Percentiles rank a stretch among this genome's conserved stretches.
Evolutionary conservation across 495 filamentous ascomycete genomes (phyloP).

Genomic region (Wilcoxina mikolae): DNA sequence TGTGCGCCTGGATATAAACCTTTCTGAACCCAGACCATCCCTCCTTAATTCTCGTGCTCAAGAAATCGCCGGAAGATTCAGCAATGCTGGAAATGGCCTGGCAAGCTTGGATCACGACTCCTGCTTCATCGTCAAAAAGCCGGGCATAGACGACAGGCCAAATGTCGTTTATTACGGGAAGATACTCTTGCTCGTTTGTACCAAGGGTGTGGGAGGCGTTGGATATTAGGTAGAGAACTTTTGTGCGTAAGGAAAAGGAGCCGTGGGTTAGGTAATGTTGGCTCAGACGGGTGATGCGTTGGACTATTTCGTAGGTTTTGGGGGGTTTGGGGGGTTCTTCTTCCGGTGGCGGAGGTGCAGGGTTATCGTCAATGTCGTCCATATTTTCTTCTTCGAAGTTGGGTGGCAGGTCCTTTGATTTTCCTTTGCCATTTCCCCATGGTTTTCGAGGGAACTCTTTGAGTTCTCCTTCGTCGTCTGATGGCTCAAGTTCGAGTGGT

Average conservation of each 20-base stretch:
- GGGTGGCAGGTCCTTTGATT: background rate
- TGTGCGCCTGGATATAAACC: slow-evolving; percentile 24
- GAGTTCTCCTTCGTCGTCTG: slow-evolving; percentile 24
- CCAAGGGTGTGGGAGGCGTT: slow-evolving; percentile 54
- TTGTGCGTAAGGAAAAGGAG: slow-evolving; percentile 59
- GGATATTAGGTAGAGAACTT: slow-evolving; percentile 56
- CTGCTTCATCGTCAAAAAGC: slow-evolving; percentile 59
- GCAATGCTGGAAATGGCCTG: slow-evolving; percentile 49
- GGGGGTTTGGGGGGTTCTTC: slow-evolving; percentile 34
- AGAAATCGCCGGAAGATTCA: slow-evolving; percentile 61
- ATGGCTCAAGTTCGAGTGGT: slow-evolving; percentile 24
- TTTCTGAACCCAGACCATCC: slow-evolving; percentile 48
- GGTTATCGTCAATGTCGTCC: slow-evolving; percentile 17
- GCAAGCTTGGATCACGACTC: slow-evolving; percentile 55
- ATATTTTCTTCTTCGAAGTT: background rate
- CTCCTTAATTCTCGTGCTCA: slow-evolving; percentile 50
- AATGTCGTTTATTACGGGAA: slow-evolving; percentile 75
- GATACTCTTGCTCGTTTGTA: slow-evolving; percentile 60
- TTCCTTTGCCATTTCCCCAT: slow-evolving; percentile 14
- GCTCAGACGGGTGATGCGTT: slow-evolving; percentile 53
- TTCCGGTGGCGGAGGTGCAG: slow-evolving; percentile 34
- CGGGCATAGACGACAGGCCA: slow-evolving; percentile 66
- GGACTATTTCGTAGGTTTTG: slow-evolving; percentile 48
- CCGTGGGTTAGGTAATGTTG: slow-evolving; percentile 76
- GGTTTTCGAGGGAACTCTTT: slow-evolving; percentile 23